Evolutionary conservation across 2,329 filamentous ascomycete species (phyloP), one percentile per base, ranked within the genome.

Genomic region (Microdochium nivale): DNA sequence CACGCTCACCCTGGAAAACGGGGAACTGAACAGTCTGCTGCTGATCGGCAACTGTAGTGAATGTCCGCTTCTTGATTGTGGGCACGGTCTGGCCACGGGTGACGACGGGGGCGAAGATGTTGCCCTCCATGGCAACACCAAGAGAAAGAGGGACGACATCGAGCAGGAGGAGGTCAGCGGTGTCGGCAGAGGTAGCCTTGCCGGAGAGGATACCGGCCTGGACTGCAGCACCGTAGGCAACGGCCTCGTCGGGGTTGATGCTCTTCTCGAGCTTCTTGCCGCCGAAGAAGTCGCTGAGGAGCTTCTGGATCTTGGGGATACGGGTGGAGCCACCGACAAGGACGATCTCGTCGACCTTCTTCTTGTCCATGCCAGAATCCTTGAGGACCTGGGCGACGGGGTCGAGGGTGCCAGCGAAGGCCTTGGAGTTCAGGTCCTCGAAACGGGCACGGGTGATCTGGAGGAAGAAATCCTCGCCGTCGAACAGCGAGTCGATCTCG

Each of bases 221-320:
- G 57, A 99, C 92, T 64, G 94, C 94, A 60, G 94, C 94, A 85
- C 94, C 94, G 77, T 96, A 96, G 65, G 94, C 94, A 67, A 99
- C 94, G 63, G 94, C 94, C 82, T 99, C 94, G 70, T 99, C 94
- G 66, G 94, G 94, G 84, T 99, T 99, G 80, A 97, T 97, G 81
- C 88, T 94, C 83, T 96, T 97, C 84, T 97, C 92, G 62, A 96
- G 89, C 87, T 99, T 96, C 90, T 99, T 99, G 76, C 91, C 91
- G 72, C 95, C 88, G 79, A 99, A 99, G 84, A 91, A 96, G 76
- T 99, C 94, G 78, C 86, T 91, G 62, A 99, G 86, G 61, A 99
- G 87, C 84, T 97, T 97, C 86, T 99, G 94, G 73, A 99, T 95
- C 72, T 86, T 85, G 68, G 94, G 94, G 65, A 99, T 97, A 88